phyloP scores from a whole-genome alignment of 192 early-diverging fungal species.

The Chytriomyces hyalinus region DNA sequence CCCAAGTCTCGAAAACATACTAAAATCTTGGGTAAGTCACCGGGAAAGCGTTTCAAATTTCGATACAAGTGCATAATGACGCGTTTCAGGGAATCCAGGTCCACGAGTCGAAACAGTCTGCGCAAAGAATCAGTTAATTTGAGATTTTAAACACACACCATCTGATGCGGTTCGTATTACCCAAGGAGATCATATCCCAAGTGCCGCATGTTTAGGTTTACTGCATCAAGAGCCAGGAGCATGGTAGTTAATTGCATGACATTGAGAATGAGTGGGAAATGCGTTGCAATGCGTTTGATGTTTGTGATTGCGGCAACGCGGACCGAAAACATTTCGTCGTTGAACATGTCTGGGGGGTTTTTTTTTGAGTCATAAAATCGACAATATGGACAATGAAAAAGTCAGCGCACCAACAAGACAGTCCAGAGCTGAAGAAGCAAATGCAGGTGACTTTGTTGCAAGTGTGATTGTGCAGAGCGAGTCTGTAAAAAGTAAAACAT shows the following conservation, averaged over 20 bases:
- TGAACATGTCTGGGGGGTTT: slow-evolving; percentile 81
- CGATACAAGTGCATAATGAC: slow-evolving; percentile 60
- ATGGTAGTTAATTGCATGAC: slow-evolving; percentile 75
- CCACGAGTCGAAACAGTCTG: slow-evolving; percentile 1
- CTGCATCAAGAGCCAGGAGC: slow-evolving; percentile 79
- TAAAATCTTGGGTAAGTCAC: slow-evolving; percentile 75
- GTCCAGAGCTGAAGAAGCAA: slow-evolving; percentile 76
- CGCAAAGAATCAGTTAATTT: neutral
- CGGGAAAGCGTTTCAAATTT: slow-evolving; percentile 70
- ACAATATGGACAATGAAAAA: too few species aligned
- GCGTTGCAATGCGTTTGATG: slow-evolving; percentile 71
- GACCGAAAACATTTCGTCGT: slow-evolving; percentile 89
- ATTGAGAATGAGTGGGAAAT: slow-evolving; percentile 23
- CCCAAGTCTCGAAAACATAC: slow-evolving; percentile 71
- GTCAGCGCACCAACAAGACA: slow-evolving; percentile 72
- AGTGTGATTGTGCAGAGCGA: slow-evolving; percentile 80
- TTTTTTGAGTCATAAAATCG: slow-evolving; percentile 36
- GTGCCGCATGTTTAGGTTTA: slow-evolving; percentile 65
- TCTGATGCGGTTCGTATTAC: slow-evolving; percentile 38
- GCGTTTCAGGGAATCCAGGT: slow-evolving; percentile 45
- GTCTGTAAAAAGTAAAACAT: slow-evolving; percentile 51
- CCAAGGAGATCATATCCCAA: slow-evolving; percentile 76
- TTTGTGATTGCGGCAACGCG: slow-evolving; percentile 80
- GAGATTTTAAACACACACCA: too few species aligned
- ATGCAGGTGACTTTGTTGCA: slow-evolving; percentile 58